These are phyloP conservation scores for Melastoma malabathricum DNA, from an alignment of 345 rosid genomes.

Conservation along the genomic window DNA sequence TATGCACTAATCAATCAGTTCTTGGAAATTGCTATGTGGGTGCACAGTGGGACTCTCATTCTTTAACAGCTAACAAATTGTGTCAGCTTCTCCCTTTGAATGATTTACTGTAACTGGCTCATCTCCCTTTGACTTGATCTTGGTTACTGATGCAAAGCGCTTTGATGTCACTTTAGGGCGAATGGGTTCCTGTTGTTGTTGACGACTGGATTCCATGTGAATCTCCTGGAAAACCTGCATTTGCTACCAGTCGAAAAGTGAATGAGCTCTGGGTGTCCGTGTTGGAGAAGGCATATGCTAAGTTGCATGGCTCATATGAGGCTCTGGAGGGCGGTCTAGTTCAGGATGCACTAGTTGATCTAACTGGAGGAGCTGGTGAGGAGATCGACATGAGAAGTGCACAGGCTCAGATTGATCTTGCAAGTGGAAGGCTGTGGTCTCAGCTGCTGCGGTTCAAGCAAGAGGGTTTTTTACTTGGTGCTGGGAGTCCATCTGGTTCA, in stretches of 20 bases:
- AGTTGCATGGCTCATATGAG: slow-evolving; percentile 96
- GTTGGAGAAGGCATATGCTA: slow-evolving; percentile 96
- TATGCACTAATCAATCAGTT: too few relatives aligned
- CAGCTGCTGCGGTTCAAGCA: slow-evolving; percentile 92
- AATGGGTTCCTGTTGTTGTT: slow-evolving; percentile 98
- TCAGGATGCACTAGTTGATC: slow-evolving; percentile 99
- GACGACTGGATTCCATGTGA: slow-evolving; percentile 99
- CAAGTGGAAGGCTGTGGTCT: slow-evolving; percentile 99
- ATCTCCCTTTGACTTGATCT: too few relatives aligned
- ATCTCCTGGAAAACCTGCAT: slow-evolving; percentile 90
- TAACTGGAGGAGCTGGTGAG: slow-evolving; percentile 99
- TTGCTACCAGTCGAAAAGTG: slow-evolving; percentile 86
- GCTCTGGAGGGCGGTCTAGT: slow-evolving; percentile 99
- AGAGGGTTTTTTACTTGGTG: slow-evolving; percentile 98
- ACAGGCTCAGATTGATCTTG: slow-evolving; percentile 98
- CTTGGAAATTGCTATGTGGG: too few relatives aligned
- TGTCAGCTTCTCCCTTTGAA: too few relatives aligned
- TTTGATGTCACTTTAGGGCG: slow-evolving; percentile 51
- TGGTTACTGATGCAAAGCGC: neutral
- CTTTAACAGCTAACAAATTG: too few relatives aligned
- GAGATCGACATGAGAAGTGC: slow-evolving; percentile 99
- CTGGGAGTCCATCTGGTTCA: slow-evolving; percentile 99
- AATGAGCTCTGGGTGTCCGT: slow-evolving; percentile 97
- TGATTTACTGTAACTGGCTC: too few relatives aligned
- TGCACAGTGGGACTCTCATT: too few relatives aligned